Conservation (phyloP, 257 asterid genomes). For the Ajuga chamaepitys region DNA sequence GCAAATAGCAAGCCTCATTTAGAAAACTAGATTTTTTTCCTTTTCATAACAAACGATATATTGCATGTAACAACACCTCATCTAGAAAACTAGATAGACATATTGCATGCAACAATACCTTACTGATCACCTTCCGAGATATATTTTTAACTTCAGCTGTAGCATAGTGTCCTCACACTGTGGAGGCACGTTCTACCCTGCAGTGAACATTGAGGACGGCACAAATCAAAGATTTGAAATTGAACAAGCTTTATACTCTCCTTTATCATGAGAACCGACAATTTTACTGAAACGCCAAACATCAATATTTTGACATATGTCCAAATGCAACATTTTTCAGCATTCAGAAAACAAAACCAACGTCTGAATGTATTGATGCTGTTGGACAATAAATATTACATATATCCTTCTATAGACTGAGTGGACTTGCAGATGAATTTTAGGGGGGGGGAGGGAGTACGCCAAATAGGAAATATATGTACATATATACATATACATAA, state of each 20-base stretch:
- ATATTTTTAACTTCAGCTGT: not conserved
- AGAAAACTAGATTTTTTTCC: not conserved
- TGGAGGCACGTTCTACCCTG: slow-evolving; percentile 18
- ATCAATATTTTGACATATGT: slow-evolving; percentile 7
- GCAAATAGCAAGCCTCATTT: not conserved
- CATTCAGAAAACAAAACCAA: not conserved
- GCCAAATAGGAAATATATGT: not conserved
- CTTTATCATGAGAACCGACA: not conserved
- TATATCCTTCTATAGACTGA: not conserved
- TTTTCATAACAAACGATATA: no score
- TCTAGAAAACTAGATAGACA: no score
- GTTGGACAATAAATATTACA: not conserved
- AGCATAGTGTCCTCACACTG: not conserved
- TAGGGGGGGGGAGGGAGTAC: not conserved
- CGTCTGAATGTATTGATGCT: not conserved
- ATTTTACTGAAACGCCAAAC: not conserved
- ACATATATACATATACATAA: no score
- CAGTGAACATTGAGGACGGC: not conserved
- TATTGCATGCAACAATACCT: not conserved
- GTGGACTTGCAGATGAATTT: not conserved
- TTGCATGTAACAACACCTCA: no score
- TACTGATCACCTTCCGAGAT: not conserved
- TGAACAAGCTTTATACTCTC: not conserved
- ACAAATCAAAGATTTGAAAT: not conserved
- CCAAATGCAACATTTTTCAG: slow-evolving; percentile 1